Evolutionary conservation across 139 green algal genomes (phyloP).

Genomic region (Chlamydomonas incerta): DNA sequence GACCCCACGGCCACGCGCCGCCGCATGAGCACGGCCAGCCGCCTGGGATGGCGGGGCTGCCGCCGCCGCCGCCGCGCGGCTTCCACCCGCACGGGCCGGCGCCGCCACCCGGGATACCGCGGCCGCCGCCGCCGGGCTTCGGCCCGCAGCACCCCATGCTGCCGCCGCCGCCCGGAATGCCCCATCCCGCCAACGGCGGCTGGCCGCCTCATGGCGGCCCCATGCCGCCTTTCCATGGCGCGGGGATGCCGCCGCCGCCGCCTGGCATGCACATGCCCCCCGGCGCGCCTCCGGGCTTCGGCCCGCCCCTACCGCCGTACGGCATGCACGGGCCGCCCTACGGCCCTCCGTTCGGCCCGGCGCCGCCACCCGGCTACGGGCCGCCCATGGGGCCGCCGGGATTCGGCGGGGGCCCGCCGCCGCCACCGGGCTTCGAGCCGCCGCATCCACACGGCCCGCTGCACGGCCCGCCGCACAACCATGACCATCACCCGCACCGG

Average conservation of each 20-base stretch:
- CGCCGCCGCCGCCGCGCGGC: not conserved
- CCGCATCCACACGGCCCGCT: not conserved
- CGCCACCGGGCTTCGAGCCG: not conserved
- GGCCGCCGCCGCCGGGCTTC: not conserved
- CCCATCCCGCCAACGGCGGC: no score
- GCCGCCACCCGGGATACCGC: not conserved
- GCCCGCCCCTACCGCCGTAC: not conserved
- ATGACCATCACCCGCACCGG: not conserved
- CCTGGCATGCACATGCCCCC: not conserved
- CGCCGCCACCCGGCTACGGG: not conserved
- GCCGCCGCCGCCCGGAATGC: no score
- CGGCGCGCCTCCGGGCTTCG: no score
- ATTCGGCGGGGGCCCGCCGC: not conserved
- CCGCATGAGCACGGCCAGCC: not conserved
- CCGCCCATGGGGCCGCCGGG: not conserved
- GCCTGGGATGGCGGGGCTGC: not conserved
- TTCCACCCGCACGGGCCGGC: not conserved
- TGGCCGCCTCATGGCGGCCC: no score
- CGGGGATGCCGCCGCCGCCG: not conserved
- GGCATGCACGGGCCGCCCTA: not conserved
- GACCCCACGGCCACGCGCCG: not conserved
- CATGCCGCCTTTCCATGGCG: no score
- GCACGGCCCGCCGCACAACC: conserved; percentile 19
- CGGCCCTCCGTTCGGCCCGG: no score
- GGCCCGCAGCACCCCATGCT: not conserved